A percentile compares a stretch with the other conserved stretches of the same genome.
These are phyloP conservation scores for Venturia asperata DNA, from an alignment of 2,329 filamentous ascomycete species.

Conservation along the genomic window DNA sequence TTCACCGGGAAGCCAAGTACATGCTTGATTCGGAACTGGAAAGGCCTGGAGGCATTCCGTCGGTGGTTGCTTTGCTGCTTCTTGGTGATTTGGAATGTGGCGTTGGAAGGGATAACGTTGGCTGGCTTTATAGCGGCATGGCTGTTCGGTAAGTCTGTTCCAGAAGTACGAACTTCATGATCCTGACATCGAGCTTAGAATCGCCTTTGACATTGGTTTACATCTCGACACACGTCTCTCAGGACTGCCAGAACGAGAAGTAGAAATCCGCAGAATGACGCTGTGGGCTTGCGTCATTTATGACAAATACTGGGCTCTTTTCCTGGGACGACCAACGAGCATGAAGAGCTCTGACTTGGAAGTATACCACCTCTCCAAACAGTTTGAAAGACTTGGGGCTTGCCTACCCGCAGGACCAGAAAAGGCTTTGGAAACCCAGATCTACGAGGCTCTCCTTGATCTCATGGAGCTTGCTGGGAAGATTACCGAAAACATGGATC, in stretches of 20 bases:
- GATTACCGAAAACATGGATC: conserved; percentile 42
- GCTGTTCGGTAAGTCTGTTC: conserved; percentile 25
- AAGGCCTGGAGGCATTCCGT: conserved; percentile 45
- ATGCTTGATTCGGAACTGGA: conserved; percentile 50
- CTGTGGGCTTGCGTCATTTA: conserved; percentile 48
- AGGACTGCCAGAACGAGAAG: conserved; percentile 41
- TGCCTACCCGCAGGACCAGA: conserved; percentile 31
- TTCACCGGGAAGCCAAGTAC: conserved; percentile 49
- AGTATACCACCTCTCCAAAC: conserved; percentile 42
- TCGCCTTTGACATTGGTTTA: conserved; percentile 44
- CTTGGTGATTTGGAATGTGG: conserved; percentile 49
- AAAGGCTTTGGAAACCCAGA: conserved; percentile 33
- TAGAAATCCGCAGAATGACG: conserved; percentile 45
- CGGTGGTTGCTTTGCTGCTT: conserved; percentile 46
- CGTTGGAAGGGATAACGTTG: conserved; percentile 47
- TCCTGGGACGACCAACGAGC: conserved; percentile 47
- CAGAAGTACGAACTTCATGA: conserved; percentile 25
- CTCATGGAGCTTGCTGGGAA: conserved; percentile 51
- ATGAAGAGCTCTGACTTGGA: conserved; percentile 49
- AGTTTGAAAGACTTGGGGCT: conserved; percentile 40
- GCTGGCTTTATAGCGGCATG: conserved; percentile 49
- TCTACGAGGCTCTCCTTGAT: conserved; percentile 48
- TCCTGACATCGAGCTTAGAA: conserved; percentile 35
- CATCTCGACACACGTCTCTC: conserved; percentile 41
- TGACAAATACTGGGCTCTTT: conserved; percentile 51